Evolutionary conservation across 139 green algal species (phyloP), one percentile per base, ranked within the genome.

Genomic region (Tetratostichococcus sp.): DNA sequence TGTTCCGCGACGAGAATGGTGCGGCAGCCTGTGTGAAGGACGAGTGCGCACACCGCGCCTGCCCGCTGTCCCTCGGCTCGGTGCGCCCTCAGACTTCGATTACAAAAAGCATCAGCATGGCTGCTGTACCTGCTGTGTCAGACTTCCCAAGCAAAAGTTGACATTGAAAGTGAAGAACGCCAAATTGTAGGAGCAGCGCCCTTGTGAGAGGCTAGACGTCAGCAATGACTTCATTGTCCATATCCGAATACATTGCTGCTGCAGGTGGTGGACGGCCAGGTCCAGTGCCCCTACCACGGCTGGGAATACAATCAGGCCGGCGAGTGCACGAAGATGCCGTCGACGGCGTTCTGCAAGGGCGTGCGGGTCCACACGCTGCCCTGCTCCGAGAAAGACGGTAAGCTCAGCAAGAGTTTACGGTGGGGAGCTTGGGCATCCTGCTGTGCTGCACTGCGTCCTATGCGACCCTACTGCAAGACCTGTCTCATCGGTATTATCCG

Each of bases 21-120:
- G 34, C 79, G 28, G 77, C 87, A 1, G 79, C 85, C 8, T 97
- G 93, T 85, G 79, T 97, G 17, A 75, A 77, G 58, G 95, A 99
- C 78, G 80, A 94, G 76, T 99, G 95, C 81, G 94, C 95, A 19
- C 95, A 99, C 89, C 79, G 95, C 16, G 93, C 93, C 2, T 99
- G 94, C 88, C 95, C 95, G 0, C 80, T 99, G 6, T 96, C 87
- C 1, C 74, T 96, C 0, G 95, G 95, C 25, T 87, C 84, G 30
- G 80, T 97, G 26, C 11, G 50, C 74, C 83, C 21, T 26, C 14
- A 62, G 50, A 2, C 28, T 42, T 22, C 6, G 19, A 34, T n/a
- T n/a, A n/a, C n/a, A n/a, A n/a, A n/a, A n/a, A n/a, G n/a, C n/a
- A n/a, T n/a, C n/a, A n/a, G n/a, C n/a, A n/a, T n/a, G n/a, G n/a